Base-by-base conservation (phyloP, 2,329 filamentous ascomycete genomes). In the Alternaria sp. region DNA sequence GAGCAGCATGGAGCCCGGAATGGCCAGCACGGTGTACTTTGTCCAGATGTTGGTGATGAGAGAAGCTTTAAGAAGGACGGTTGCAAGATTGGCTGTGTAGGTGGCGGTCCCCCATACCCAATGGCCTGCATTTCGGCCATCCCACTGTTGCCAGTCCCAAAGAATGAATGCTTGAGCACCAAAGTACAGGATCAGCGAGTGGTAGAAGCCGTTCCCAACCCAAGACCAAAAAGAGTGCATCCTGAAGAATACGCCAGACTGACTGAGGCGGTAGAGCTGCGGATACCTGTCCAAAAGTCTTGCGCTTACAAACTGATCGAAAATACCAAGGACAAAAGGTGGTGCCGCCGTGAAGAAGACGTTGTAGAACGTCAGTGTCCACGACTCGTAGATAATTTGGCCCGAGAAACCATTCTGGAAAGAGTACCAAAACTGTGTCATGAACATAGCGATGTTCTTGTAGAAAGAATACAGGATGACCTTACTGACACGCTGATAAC, bases 361-460 rank as follows among this genome's bases (percentile, higher is more conserved):
- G 82, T 99, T 99, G 84, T 97, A 99, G 81, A 98, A 96, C 7
- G 94, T 97, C n/a, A 99, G 83, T 0, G 93, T 97, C 96, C 96
- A 99, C 9, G 95, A 98, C 80, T 99, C 95, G 84, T 93, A 98
- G 75, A 99, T 98, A 74, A 98, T 92, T 76, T 97, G 90, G 51
- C 95, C 95, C 1, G 94, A 98, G 79, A 98, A 99, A 66, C 92
- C 91, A 78, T 99, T 99, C 85, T 97, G 93, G 82, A 99, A 99
- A 0, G 93, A 92, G 80, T 95, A 98, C 75, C 96, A 99, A 77
- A 99, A 99, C 76, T 99, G 96, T 60, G 96, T 99, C 90, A 99
- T 93, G 80, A 98, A 99, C 61, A 99, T 83, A 21, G 93, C 90
- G 67, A 98, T 97, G 80, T 99, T 99, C 84, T 99, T 99, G 84